Evolutionary conservation across 768 basidiomycete genomes (phyloP).

Genomic region (Hemileccinum impolitum): DNA sequence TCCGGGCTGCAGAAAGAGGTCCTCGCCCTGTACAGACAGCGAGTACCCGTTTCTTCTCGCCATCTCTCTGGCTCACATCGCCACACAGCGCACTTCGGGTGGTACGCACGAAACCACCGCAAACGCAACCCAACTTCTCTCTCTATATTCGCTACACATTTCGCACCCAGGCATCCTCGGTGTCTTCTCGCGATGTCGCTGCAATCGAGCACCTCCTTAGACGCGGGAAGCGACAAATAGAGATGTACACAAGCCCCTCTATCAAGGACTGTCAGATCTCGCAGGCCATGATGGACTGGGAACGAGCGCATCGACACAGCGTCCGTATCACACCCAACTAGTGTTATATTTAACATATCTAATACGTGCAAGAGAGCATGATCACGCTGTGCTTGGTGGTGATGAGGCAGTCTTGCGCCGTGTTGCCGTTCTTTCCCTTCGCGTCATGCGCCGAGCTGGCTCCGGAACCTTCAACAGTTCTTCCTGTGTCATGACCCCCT

Average conservation of each 20-base stretch:
- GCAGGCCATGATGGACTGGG: slow-evolving; percentile 67
- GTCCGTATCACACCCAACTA: not conserved
- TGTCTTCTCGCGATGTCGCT: slow-evolving; percentile 64
- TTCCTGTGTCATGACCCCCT: slow-evolving; percentile 19
- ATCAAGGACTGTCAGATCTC: slow-evolving; percentile 79
- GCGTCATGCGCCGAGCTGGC: slow-evolving; percentile 16
- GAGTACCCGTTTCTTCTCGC: slow-evolving; percentile 1
- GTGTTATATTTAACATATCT: slow-evolving; percentile 9
- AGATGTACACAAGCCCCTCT: slow-evolving; percentile 60
- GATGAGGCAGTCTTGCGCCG: slow-evolving; percentile 12
- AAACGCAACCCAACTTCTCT: slow-evolving; percentile 59
- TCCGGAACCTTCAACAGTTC: slow-evolving; percentile 14
- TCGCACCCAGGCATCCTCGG: slow-evolving; percentile 53
- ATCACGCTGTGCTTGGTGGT: slow-evolving; percentile 3
- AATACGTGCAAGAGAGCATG: slow-evolving; percentile 2
- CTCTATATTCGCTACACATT: slow-evolving; percentile 70
- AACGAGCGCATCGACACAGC: slow-evolving; percentile 26
- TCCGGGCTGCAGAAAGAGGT: slow-evolving; percentile 56
- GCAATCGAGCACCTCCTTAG: slow-evolving; percentile 77
- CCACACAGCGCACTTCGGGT: slow-evolving; percentile 67
- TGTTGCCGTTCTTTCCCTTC: slow-evolving; percentile 17
- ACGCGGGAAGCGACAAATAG: slow-evolving; percentile 61
- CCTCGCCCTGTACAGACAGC: slow-evolving; percentile 55
- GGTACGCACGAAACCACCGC: slow-evolving; percentile 61
- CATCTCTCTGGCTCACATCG: slow-evolving; percentile 6